Conservation (phyloP, 257 asterid species). For the Solanum pimpinellifolium region DNA sequence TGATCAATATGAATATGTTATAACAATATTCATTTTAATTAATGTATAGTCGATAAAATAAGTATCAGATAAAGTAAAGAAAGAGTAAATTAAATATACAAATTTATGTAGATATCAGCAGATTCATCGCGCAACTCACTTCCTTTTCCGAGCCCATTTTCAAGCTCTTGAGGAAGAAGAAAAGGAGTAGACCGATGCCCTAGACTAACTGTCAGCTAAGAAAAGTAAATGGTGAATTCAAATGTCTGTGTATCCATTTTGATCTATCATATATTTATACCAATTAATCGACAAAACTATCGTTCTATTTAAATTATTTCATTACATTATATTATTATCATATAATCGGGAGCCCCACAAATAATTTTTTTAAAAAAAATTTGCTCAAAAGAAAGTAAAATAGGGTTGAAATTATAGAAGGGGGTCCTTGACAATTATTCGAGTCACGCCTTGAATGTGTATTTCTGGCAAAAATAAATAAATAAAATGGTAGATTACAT, state of each 20-base stretch:
- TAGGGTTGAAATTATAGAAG: not conserved
- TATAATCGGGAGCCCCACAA: not conserved
- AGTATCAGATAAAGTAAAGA: too few relatives aligned
- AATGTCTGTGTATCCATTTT: not conserved
- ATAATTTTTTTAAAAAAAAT: too few relatives aligned
- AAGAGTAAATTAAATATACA: not conserved
- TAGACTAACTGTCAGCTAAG: not conserved
- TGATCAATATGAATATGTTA: not conserved
- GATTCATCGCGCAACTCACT: too few relatives aligned
- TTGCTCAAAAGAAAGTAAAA: not conserved
- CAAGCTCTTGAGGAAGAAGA: too few relatives aligned
- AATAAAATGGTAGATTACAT: not conserved
- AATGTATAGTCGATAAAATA: not conserved
- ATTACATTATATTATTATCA: not conserved
- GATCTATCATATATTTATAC: too few relatives aligned
- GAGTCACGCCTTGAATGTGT: slow-evolving; percentile 38
- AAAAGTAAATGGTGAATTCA: not conserved
- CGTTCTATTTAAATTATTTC: not conserved
- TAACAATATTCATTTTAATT: not conserved
- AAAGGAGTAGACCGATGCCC: too few relatives aligned
- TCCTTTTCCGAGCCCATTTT: too few relatives aligned
- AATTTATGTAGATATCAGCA: too few relatives aligned
- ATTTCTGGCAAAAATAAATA: slow-evolving; percentile 13
- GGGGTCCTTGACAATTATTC: slow-evolving; percentile 17
- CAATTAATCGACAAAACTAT: too few relatives aligned